Evolutionary conservation across 2,329 filamentous ascomycete species (phyloP).

Genomic region (Paracoccidioides lutzii): DNA sequence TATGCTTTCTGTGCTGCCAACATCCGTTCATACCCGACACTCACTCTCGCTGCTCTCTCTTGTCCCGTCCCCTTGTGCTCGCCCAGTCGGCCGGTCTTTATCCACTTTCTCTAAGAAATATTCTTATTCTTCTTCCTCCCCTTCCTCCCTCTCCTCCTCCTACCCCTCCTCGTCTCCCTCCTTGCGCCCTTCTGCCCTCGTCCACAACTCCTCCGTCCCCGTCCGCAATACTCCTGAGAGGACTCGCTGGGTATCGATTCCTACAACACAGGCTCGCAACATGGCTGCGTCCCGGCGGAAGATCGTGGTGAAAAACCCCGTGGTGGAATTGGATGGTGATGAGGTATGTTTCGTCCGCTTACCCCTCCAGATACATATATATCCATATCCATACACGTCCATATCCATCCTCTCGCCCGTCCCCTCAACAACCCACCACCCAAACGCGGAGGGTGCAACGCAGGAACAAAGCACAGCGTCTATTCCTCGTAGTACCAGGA

Average conservation of each 20-base stretch:
- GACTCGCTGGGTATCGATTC: background rate
- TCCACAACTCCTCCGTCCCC: conserved; percentile 15
- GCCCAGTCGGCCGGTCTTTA: conserved; percentile 3
- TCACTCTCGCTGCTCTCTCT: conserved; percentile 16
- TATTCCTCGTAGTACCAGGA: background rate
- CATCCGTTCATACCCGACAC: conserved; percentile 28
- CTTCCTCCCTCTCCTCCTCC: conserved; percentile 15
- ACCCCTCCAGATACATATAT: conserved; percentile 8
- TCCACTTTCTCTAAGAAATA: conserved; percentile 8
- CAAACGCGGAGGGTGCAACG: conserved; percentile 1
- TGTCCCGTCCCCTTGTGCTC: conserved; percentile 8
- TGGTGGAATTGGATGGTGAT: conserved; percentile 91
- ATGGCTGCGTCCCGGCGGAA: conserved; percentile 48
- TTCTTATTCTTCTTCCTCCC: conserved; percentile 12
- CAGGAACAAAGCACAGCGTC: conserved; percentile 2
- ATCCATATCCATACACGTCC: too few species aligned
- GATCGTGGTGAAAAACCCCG: conserved; percentile 99
- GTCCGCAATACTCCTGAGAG: conserved; percentile 10
- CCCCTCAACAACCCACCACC: background rate
- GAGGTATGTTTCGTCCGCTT: conserved; percentile 31
- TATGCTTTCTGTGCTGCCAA: conserved; percentile 27
- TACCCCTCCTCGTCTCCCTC: conserved; percentile 10
- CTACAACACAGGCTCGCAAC: conserved; percentile 27
- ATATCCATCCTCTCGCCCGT: background rate
- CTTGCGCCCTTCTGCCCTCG: conserved; percentile 5